phyloP scores from a whole-genome alignment of 164 flowering plant genomes.

The Dillenia turbinata region DNA sequence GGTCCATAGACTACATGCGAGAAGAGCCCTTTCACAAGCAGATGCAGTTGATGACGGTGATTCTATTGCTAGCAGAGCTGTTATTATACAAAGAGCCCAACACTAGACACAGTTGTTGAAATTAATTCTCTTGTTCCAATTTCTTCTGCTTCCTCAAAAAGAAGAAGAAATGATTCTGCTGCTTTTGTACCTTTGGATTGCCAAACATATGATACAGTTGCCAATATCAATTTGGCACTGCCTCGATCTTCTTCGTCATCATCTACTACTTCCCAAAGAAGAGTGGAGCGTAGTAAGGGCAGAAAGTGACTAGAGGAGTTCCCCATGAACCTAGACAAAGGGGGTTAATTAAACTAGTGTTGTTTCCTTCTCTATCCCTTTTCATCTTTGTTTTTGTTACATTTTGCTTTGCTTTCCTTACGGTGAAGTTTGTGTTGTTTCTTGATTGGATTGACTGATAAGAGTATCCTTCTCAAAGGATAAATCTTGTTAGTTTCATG shows the following conservation, averaged over 20 bases:
- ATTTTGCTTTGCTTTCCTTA: too few species aligned
- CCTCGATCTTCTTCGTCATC: conserved; percentile 7
- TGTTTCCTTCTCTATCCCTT: background rate
- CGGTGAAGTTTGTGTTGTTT: too few species aligned
- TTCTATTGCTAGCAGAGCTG: conserved; percentile 15
- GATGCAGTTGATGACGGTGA: conserved; percentile 8
- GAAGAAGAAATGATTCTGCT: conserved; percentile 7
- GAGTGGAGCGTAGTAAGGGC: conserved; percentile 11
- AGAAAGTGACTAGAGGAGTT: conserved; percentile 12
- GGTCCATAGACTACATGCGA: conserved; percentile 2
- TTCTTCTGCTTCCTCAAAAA: too few species aligned
- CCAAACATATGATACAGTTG: conserved; percentile 6
- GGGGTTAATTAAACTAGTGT: conserved; percentile 17
- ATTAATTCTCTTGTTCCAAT: too few species aligned
- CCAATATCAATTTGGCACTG: background rate
- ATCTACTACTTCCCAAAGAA: conserved; percentile 13
- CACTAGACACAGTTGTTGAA: too few species aligned
- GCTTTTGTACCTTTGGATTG: conserved; percentile 5
- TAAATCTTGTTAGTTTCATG: too few species aligned
- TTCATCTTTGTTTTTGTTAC: background rate
- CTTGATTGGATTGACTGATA: too few species aligned
- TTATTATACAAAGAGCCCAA: conserved; percentile 20
- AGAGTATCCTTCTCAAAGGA: too few species aligned
- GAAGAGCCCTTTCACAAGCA: too few species aligned
- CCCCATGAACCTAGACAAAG: conserved; percentile 27